Percentiles rank a stretch among this genome's conserved stretches.
phyloP scores from a whole-genome alignment of 108 stramenopile genomes.

The Fragilaria crotonensis region DNA sequence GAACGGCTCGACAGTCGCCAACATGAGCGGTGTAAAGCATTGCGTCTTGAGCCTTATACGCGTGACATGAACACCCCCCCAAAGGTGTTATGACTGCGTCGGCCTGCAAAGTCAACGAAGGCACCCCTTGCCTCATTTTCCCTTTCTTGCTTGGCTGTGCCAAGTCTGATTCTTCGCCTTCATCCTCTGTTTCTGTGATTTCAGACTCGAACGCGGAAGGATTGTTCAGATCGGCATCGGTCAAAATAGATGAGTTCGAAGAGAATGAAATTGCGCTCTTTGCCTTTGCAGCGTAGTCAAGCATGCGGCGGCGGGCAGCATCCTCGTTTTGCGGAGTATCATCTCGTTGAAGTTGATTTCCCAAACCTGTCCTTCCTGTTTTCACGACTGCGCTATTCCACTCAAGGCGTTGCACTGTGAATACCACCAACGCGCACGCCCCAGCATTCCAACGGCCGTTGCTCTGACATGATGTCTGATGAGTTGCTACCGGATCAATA shows the following conservation, averaged over 20 bases:
- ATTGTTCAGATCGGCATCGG: constrained; percentile 46
- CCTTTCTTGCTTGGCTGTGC: constrained; percentile 19
- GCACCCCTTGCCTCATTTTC: constrained; percentile 4
- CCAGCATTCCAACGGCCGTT: constrained; percentile 87
- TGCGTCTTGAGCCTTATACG: constrained; percentile 69
- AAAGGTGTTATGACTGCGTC: constrained; percentile 16
- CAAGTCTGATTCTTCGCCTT: constrained; percentile 51
- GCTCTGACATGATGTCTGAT: constrained; percentile 72
- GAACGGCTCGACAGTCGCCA: constrained; percentile 81
- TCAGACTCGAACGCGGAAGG: constrained; percentile 58
- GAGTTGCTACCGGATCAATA: constrained; percentile 70
- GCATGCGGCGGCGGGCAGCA: constrained; percentile 62
- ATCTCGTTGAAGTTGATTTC: constrained; percentile 19
- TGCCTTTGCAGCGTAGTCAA: constrained; percentile 59
- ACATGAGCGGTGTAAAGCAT: constrained; percentile 79
- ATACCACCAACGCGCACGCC: constrained; percentile 70
- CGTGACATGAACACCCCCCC: constrained; percentile 65
- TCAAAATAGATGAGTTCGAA: constrained; percentile 57
- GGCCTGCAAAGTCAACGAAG: background rate
- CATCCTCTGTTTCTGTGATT: constrained; percentile 72
- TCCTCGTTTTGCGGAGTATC: constrained; percentile 73
- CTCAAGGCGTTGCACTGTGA: constrained; percentile 67
- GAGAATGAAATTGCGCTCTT: constrained; percentile 65
- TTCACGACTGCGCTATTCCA: constrained; percentile 36
- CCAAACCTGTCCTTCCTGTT: constrained; percentile 14